Evolutionary conservation across 1,139 yeast genomes (phyloP), one percentile per base, ranked within the genome.

Genomic region (Candida buenavistaensis): DNA sequence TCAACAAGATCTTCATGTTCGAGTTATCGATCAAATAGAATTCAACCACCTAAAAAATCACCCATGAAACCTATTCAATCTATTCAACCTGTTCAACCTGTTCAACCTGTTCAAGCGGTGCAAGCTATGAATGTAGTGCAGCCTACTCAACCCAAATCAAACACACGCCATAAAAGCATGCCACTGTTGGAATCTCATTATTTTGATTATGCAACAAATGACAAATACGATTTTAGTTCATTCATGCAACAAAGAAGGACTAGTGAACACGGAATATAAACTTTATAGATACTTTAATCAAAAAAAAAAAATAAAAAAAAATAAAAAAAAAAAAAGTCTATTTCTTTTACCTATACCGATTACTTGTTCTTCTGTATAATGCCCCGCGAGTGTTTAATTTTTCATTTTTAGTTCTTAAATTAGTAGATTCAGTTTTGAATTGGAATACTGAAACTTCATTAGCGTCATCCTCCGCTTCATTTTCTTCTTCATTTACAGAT

Each of bases 161-260:
- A 14, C 19, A 17, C 10, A 15, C 13, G 20, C 23, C 31, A 17
- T 14, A 37, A 36, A 17, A 40, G 41, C 11, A 32, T 38, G 37
- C 43, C 43, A 15, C 27, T 29, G 2, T 5, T 35, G 7, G 46
- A 43, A 14, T 52, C 36, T 31, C 37, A 40, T 30, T 51, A 35
- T 37, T 66, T 64, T 39, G 72, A 68, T 39, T 67, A 68, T 39
- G 40, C 58, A 3, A 38, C 50, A 2, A 45, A 49, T 28, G 60
- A 51, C 21, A 52, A 47, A 26, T 64, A 66, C 41, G 70, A 67
- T 45, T 67, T 68, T 38, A 52, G 59, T 30, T 55, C 69, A 8
- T 68, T 61, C 39, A 64, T 67, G 59, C 55, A 57, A 32, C 64
- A 59, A 39, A 47, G 53, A 32, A 43, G 36, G 26, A 21, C 36